phyloP scores from a whole-genome alignment of 176 grass and related monocot genomes.

The Musa itinerans region DNA sequence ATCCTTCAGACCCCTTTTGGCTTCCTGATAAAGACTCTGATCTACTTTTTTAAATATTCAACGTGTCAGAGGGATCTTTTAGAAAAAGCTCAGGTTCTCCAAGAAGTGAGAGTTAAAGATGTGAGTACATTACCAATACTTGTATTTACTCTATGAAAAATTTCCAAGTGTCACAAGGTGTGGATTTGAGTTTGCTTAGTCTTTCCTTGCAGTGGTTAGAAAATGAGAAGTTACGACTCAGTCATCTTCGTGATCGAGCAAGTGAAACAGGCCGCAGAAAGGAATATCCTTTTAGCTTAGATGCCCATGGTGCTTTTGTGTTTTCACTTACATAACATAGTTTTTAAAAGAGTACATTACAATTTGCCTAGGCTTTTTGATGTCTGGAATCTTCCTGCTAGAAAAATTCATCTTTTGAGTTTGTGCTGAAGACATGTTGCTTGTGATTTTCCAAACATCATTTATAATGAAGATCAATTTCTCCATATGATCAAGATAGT shows the following conservation, averaged over 20 bases:
- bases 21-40: slow-evolving; percentile 18
- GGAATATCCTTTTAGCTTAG: slow-evolving; percentile 83
- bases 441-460: too few species aligned
- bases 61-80: slow-evolving; percentile 56
- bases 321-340: not conserved
- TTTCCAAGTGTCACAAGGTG: slow-evolving; percentile 11
- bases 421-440: not conserved
- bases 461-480: too few species aligned
- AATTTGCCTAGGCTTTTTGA: not conserved
- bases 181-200: slow-evolving; percentile 24
- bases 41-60: slow-evolving; percentile 19
- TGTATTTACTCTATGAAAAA: slow-evolving; percentile 25
- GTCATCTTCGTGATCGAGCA: slow-evolving; percentile 92
- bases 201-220: slow-evolving; percentile 53
- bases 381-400: not conserved
- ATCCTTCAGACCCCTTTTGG: slow-evolving; percentile 8
- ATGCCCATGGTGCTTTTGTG: slow-evolving; percentile 21
- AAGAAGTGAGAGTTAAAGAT: slow-evolving; percentile 71
- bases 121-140: slow-evolving; percentile 33
- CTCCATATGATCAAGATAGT: too few species aligned
- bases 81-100: slow-evolving; percentile 63
- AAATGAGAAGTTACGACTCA: slow-evolving; percentile 82
- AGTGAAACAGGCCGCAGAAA: slow-evolving; percentile 96
- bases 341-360: not conserved
- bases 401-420: too few species aligned